Evolutionary conservation across 179 eudicot species (phyloP).

Genomic region (Amaranthus tricolor): DNA sequence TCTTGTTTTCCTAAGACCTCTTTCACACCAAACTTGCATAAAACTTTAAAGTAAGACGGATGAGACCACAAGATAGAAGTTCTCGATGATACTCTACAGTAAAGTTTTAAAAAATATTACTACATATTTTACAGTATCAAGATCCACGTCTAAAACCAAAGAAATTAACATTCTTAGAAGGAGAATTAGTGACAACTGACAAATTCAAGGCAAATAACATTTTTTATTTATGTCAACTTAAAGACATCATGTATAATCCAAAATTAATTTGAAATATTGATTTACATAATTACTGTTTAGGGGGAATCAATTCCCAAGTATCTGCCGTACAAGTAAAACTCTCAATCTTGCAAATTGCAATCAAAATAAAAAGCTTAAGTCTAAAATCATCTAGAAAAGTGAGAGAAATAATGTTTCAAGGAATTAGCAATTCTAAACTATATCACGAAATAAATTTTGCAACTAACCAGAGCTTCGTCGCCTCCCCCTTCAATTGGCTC

Average conservation of each 20-base stretch:
- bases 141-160: not conserved
- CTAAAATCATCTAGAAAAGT: not conserved
- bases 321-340: not conserved
- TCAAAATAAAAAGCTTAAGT: not conserved
- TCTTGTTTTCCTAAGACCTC: not conserved
- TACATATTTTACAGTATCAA: not conserved
- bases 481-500: conserved; percentile 79
- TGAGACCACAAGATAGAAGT: not conserved
- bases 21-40: not conserved
- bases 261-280: not conserved
- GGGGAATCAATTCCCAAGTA: not conserved
- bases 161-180: not conserved
- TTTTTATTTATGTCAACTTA: not conserved
- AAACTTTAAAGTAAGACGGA: not conserved
- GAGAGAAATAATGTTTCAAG: not conserved
- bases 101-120: not conserved
- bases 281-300: not conserved
- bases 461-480: conserved; percentile 78
- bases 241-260: not conserved
- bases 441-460: conserved; percentile 11
- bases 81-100: not conserved
- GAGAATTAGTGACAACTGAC: not conserved
- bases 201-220: no score
- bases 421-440: not conserved
- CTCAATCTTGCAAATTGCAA: not conserved